A percentile compares a stretch with the other conserved stretches of the same genome.
These are phyloP conservation scores for Fistulifera pelliculosa DNA, from an alignment of 108 stramenopile genomes.

Conservation along the genomic window DNA sequence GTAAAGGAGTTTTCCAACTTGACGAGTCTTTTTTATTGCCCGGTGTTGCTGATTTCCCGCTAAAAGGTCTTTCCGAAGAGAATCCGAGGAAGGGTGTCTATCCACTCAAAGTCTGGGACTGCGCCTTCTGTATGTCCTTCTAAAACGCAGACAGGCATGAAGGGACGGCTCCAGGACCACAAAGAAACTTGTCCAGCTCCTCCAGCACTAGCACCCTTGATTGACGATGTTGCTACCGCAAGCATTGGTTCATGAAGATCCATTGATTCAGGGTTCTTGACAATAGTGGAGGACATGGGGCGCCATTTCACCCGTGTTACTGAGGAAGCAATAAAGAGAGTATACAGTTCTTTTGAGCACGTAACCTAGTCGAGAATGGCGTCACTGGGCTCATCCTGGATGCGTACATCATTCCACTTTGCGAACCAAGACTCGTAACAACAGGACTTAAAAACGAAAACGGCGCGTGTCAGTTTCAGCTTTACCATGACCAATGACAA, in stretches of 20 bases:
- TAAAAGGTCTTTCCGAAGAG: slow-evolving; percentile 2
- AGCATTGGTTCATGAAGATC: slow-evolving; percentile 70
- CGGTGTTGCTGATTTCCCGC: background rate
- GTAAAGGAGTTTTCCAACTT: background rate
- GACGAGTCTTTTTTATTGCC: slow-evolving; percentile 5
- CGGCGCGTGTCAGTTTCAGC: background rate
- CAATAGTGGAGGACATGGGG: slow-evolving; percentile 26
- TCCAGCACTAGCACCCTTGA: slow-evolving; percentile 62
- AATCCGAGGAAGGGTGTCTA: slow-evolving; percentile 27
- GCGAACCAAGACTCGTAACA: background rate
- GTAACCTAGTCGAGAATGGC: too few relatives aligned
- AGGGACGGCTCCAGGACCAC: slow-evolving; percentile 65
- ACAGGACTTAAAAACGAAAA: too few relatives aligned
- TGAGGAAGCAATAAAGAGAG: slow-evolving; percentile 47
- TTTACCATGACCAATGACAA: too few relatives aligned
- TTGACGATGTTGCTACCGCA: slow-evolving; percentile 72
- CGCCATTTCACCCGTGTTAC: slow-evolving; percentile 70
- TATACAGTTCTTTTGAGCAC: slow-evolving; percentile 15
- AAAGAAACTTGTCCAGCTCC: slow-evolving; percentile 54
- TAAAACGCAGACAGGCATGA: slow-evolving; percentile 65
- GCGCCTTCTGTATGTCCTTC: slow-evolving; percentile 73
- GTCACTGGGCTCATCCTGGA: too few relatives aligned
- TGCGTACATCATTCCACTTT: too few relatives aligned
- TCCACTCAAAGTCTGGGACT: slow-evolving; percentile 66
- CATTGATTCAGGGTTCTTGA: background rate